Base-by-base conservation (phyloP, 768 basidiomycete species). In the Mycena belliarum region DNA sequence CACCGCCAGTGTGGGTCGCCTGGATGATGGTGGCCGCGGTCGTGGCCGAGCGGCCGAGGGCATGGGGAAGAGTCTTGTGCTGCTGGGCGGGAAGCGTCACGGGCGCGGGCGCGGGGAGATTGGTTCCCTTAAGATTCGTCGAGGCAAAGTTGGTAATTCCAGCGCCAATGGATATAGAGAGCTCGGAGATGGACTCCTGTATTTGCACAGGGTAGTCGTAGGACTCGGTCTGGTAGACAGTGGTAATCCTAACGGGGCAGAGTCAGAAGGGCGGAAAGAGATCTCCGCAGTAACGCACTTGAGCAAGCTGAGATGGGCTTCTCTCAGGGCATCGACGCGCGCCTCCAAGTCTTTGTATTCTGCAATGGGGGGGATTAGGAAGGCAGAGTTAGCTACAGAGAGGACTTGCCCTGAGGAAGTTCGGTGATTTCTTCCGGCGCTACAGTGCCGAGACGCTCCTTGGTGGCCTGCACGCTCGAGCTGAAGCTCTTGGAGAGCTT, bases 21-120 rank as follows among this genome's bases (percentile, higher is more conserved):
- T 75, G 73, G 28, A 89, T 66, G 12, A 75, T 72, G 6, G 70
- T 70, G 3, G 85, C 80, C 0, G 86, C 91, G 10, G 75, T 68
- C 35, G 84, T 81, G 0, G 95, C 85, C 0, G 95, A 88, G 49
- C 97, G 89, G 20, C 87, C 82, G 50, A 98, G 83, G 0, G 97
- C 96, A 66, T 98, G 97, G 0, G 97, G 93, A 50, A 98, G 88
- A 0, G 97, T 98, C 85, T 98, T 98, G 79, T 95, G 94, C 66
- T 88, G 88, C 25, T 76, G 69, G 3, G 77, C 74, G 23, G 83
- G 80, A 2, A 84, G 77, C 0, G 85, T 73, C 42, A 84, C 67
- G 20, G 87, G 84, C 4, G 82, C 73, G 18, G 93, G 91, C 2
- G 84, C 79, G 43, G 94, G 93, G 38, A 95, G 81, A 69, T 88